These are phyloP conservation scores for Bertia moriformis DNA, from an alignment of 2,329 filamentous ascomycete species.

Conservation along the genomic window DNA sequence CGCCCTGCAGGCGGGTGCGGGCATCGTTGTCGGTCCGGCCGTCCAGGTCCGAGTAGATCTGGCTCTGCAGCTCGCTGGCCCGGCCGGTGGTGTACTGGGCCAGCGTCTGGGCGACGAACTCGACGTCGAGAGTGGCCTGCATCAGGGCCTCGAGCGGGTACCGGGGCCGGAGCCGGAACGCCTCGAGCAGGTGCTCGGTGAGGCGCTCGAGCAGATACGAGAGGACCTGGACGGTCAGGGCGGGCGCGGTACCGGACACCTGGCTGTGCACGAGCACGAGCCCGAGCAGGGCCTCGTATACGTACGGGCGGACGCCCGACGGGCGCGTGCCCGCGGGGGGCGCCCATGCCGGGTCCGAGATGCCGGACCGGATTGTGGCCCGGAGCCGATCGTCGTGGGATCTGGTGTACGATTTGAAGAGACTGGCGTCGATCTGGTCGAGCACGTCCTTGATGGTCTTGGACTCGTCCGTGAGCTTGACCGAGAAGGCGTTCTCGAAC, in stretches of 20 bases:
- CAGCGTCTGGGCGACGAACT: slow-evolving; percentile 90
- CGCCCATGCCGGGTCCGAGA: slow-evolving; percentile 59
- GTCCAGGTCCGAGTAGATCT: slow-evolving; percentile 86
- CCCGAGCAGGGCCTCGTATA: slow-evolving; percentile 72
- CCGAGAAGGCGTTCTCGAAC: slow-evolving; percentile 86
- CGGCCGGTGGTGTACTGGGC: slow-evolving; percentile 76
- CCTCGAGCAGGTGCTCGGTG: slow-evolving; percentile 64
- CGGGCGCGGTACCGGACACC: slow-evolving; percentile 63
- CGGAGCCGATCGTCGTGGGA: slow-evolving; percentile 58
- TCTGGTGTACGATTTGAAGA: slow-evolving; percentile 84
- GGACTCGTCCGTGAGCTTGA: slow-evolving; percentile 84
- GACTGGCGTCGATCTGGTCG: slow-evolving; percentile 72
- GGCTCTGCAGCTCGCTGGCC: slow-evolving; percentile 67
- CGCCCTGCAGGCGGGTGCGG: slow-evolving; percentile 63
- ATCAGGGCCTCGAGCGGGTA: slow-evolving; percentile 75
- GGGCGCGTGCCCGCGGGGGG: slow-evolving; percentile 43
- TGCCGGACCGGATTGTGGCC: slow-evolving; percentile 57
- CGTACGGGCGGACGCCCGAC: slow-evolving; percentile 67
- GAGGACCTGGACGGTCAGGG: slow-evolving; percentile 67
- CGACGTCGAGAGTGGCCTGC: slow-evolving; percentile 93
- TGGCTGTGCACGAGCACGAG: slow-evolving; percentile 88
- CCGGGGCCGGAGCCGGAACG: slow-evolving; percentile 52
- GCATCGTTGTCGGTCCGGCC: slow-evolving; percentile 78
- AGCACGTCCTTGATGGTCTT: slow-evolving; percentile 86
- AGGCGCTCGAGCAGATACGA: slow-evolving; percentile 75